phyloP scores from a whole-genome alignment of 106 monocot species.

The Dendrobium nobile region DNA sequence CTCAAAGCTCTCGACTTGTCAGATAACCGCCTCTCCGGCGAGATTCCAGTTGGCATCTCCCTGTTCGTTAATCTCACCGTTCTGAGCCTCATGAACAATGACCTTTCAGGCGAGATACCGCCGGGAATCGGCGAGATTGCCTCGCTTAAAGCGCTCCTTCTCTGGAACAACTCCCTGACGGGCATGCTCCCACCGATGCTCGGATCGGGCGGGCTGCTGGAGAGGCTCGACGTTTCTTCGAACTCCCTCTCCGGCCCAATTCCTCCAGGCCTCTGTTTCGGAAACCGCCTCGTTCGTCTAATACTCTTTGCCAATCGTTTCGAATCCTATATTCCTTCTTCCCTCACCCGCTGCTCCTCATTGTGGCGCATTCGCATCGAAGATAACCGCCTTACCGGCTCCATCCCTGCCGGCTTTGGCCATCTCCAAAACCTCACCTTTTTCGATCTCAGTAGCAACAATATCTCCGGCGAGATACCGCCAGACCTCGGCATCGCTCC shows the following conservation, averaged over 20 bases:
- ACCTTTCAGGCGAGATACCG: slow-evolving; percentile 66
- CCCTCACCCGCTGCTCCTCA: slow-evolving; percentile 57
- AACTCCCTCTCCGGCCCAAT: slow-evolving; percentile 67
- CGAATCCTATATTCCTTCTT: slow-evolving; percentile 47
- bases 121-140: slow-evolving; percentile 46
- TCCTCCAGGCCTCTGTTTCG: slow-evolving; percentile 46
- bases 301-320: slow-evolving; percentile 87
- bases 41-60: slow-evolving; percentile 47
- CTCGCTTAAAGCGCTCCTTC: slow-evolving; percentile 47
- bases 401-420: slow-evolving; percentile 76
- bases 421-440: slow-evolving; percentile 69
- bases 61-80: slow-evolving; percentile 53
- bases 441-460: slow-evolving; percentile 76
- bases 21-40: slow-evolving; percentile 51
- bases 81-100: slow-evolving; percentile 81
- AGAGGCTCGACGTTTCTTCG: slow-evolving; percentile 83
- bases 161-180: slow-evolving; percentile 93
- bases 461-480: slow-evolving; percentile 56
- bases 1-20: slow-evolving; percentile 66
- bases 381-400: slow-evolving; percentile 51
- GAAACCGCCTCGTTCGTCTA: slow-evolving; percentile 69
- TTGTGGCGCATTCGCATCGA: slow-evolving; percentile 72
- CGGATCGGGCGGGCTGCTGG: slow-evolving; percentile 42
- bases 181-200: slow-evolving; percentile 62
- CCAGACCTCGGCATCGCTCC: slow-evolving; percentile 39